Evolutionary conservation across 2,329 filamentous ascomycete genomes (phyloP).

Genomic region (Neoascochyta sp.): DNA sequence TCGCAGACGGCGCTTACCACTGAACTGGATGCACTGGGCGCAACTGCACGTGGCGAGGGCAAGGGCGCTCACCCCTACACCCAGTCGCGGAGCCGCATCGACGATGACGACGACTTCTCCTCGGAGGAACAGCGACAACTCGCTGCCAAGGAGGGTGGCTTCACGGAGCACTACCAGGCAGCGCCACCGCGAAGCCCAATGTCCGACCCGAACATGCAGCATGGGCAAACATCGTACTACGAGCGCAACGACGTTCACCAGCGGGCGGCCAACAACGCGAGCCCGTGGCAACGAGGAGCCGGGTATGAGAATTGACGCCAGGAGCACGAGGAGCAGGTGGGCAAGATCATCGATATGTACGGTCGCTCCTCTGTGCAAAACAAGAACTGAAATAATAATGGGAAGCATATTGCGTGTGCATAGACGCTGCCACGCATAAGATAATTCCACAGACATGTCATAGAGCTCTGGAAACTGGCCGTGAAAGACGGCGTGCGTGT

Average conservation of each 20-base stretch:
- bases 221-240: conserved; percentile 25
- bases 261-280: conserved; percentile 52
- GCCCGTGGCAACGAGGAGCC: conserved; percentile 63
- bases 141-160: conserved; percentile 32
- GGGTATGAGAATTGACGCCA: conserved; percentile 58
- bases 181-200: conserved; percentile 49
- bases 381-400: conserved; percentile 21
- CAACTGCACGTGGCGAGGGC: conserved; percentile 77
- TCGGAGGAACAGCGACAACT: conserved; percentile 38
- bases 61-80: conserved; percentile 43
- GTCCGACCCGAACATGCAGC: conserved; percentile 13
- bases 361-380: conserved; percentile 30
- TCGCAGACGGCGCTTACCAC: conserved; percentile 84
- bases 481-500: conserved; percentile 28
- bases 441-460: conserved; percentile 11
- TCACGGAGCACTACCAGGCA: conserved; percentile 42
- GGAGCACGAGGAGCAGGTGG: conserved; percentile 36
- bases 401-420: conserved; percentile 20
- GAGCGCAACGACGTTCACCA: conserved; percentile 38
- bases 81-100: conserved; percentile 54
- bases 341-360: conserved; percentile 36
- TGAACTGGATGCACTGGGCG: conserved; percentile 84
- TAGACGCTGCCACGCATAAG: conserved; percentile 14
- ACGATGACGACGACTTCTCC: conserved; percentile 68
- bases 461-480: conserved; percentile 18